Evolutionary conservation across 169 alveolate genomes (phyloP).

Genomic region (Eimeria necatrix): DNA sequence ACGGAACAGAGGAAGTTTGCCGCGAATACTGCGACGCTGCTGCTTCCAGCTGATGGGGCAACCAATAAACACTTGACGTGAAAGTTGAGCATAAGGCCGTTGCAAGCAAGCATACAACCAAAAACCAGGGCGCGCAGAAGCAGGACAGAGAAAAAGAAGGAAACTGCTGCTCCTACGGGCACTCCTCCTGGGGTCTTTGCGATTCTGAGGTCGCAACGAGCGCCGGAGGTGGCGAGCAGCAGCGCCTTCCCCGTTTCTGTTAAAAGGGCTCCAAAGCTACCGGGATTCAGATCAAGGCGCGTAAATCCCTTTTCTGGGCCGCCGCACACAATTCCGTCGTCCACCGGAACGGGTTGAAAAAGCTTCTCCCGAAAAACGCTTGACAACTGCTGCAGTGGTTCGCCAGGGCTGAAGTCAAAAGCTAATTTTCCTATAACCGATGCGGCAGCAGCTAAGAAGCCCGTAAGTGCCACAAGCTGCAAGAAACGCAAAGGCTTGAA

Average conservation of each 20-base stretch:
- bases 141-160: conserved; percentile 23
- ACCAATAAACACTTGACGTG: conserved; percentile 55
- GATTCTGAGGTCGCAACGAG: background rate
- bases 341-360: background rate
- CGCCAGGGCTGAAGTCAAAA: conserved; percentile 55
- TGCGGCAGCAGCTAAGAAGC: conserved; percentile 50
- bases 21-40: conserved; percentile 73
- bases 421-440: conserved; percentile 64
- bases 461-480: conserved; percentile 56
- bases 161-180: background rate
- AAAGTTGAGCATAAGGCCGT: conserved; percentile 57
- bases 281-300: conserved; percentile 25
- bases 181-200: background rate
- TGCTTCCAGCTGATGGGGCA: conserved; percentile 67
- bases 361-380: background rate
- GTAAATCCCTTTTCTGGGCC: background rate
- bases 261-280: conserved; percentile 33
- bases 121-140: conserved; percentile 45
- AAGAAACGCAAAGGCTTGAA: conserved; percentile 20
- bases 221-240: conserved; percentile 44
- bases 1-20: conserved; percentile 65
- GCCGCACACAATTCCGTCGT: background rate
- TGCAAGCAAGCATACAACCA: conserved; percentile 61
- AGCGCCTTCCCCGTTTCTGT: conserved; percentile 29
- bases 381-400: conserved; percentile 40